These are phyloP conservation scores for Schizosaccharomyces octosporus DNA, from an alignment of 805 yeast species.

Conservation along the genomic window DNA sequence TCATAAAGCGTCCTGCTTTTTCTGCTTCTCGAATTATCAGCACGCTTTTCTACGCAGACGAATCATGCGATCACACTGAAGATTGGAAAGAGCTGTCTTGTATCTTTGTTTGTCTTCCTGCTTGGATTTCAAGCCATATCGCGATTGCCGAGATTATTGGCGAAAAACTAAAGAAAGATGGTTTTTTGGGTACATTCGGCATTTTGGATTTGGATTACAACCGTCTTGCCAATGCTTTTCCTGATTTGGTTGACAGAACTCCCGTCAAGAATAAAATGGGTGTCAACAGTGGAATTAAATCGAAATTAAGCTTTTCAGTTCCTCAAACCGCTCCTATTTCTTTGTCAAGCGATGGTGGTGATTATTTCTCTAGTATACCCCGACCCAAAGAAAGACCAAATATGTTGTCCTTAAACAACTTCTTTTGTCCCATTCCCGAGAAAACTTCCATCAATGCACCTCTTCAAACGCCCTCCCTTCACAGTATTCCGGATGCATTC, in stretches of 20 bases:
- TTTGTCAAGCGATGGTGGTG: not conserved
- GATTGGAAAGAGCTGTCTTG: not conserved
- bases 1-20: conserved; percentile 51
- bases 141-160: not conserved
- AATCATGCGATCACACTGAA: not conserved
- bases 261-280: not conserved
- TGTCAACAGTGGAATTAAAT: too few relatives aligned
- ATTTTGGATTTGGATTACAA: not conserved
- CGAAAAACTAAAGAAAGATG: conserved; percentile 12
- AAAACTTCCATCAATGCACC: not conserved
- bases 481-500: not conserved
- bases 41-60: not conserved
- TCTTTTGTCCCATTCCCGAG: not conserved
- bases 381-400: not conserved
- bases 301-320: not conserved
- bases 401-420: not conserved
- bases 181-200: not conserved
- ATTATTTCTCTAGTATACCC: not conserved
- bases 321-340: not conserved
- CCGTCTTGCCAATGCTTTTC: not conserved
- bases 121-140: not conserved
- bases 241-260: not conserved
- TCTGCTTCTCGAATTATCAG: not conserved
- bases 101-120: not conserved
- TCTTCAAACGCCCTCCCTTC: not conserved